These are phyloP conservation scores for Globisporangium parvum DNA, from an alignment of 352 stramenopile species.

Conservation along the genomic window DNA sequence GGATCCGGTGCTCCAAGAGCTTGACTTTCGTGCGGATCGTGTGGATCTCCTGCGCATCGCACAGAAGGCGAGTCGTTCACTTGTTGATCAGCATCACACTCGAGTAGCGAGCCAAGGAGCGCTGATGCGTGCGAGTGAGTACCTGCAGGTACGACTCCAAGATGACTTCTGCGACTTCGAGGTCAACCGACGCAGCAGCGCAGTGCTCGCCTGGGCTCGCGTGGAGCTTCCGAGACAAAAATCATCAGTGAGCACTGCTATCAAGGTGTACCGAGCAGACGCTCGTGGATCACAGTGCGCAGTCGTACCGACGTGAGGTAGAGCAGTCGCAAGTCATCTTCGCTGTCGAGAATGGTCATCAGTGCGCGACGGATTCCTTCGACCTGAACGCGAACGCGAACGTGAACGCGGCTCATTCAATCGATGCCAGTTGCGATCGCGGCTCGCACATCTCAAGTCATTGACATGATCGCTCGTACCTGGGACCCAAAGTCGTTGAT, in stretches of 20 bases:
- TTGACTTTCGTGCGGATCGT: slow-evolving; percentile 60
- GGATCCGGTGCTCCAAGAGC: slow-evolving; percentile 62
- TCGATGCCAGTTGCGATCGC: neutral
- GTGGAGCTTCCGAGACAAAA: slow-evolving; percentile 15
- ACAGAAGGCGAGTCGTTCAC: too few species aligned
- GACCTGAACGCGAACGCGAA: slow-evolving; percentile 10
- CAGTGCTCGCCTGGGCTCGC: slow-evolving; percentile 2
- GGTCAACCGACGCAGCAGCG: slow-evolving; percentile 5
- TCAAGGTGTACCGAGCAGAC: neutral
- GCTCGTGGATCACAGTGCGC: neutral
- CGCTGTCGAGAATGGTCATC: slow-evolving; percentile 26
- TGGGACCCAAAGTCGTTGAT: slow-evolving; percentile 31
- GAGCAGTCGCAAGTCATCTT: slow-evolving; percentile 24
- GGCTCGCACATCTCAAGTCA: neutral
- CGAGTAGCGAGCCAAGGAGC: too few species aligned
- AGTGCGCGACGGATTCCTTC: slow-evolving; percentile 17
- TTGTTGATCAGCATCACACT: neutral
- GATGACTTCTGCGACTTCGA: slow-evolving; percentile 6
- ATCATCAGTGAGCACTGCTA: neutral
- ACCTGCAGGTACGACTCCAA: slow-evolving; percentile 12
- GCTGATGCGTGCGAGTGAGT: too few species aligned
- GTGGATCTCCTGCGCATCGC: slow-evolving; percentile 64
- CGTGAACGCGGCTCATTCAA: too few species aligned
- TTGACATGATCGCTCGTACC: slow-evolving; percentile 1
- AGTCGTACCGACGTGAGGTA: slow-evolving; percentile 12